Conservation (phyloP, 1,284 basidiomycete species). For the Phellopilus nigrolimitatus region DNA sequence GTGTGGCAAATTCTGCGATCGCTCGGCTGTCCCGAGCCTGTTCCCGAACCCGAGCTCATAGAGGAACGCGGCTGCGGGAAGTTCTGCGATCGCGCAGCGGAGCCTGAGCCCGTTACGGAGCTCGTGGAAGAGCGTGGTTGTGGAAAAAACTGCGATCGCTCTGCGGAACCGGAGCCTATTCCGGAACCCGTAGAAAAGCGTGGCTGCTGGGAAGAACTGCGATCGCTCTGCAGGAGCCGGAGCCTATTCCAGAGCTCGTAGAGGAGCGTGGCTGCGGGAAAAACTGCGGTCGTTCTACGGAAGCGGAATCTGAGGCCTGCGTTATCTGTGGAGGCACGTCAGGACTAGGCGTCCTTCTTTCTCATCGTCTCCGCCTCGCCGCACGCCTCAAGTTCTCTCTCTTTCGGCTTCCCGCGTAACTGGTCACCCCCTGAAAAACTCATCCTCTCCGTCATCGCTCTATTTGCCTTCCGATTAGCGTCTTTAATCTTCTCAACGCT, state of each 20-base stretch:
- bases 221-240: neutral
- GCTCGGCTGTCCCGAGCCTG: conserved; percentile 11
- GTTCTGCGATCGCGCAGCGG: conserved; percentile 5
- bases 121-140: neutral
- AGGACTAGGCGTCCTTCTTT: neutral
- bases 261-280: conserved; percentile 2
- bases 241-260: neutral
- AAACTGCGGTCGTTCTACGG: neutral
- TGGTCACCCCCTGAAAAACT: too few species aligned
- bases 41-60: conserved; percentile 11
- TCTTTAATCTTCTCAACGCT: neutral
- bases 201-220: conserved; percentile 4
- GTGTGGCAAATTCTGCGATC: conserved; percentile 1
- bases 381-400: too few species aligned
- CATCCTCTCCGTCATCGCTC: neutral
- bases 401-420: too few species aligned
- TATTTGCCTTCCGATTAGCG: neutral
- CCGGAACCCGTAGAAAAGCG: conserved; percentile 1
- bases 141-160: neutral
- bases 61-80: conserved; percentile 6
- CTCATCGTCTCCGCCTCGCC: too few species aligned
- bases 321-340: neutral
- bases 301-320: neutral
- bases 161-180: neutral
- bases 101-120: conserved; percentile 2